Conservation (phyloP, 495 filamentous ascomycete species). For the Trichoderma erinaceum region DNA sequence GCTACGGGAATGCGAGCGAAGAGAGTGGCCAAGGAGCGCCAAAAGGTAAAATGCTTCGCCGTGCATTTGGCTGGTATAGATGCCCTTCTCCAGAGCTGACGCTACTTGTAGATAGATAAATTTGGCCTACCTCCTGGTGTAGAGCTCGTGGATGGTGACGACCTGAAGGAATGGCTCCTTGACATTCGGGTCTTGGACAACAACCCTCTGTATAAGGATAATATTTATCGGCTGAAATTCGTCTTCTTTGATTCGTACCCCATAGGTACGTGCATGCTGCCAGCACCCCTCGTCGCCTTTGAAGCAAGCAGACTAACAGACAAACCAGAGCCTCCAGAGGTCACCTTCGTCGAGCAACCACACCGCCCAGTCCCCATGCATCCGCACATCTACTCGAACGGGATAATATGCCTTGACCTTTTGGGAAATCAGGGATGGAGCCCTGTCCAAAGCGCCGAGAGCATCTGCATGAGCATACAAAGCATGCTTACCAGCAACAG, state of each 20-base stretch:
- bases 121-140: conserved; percentile 62
- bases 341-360: conserved; percentile 67
- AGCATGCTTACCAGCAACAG: conserved; percentile 95
- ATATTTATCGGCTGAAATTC: conserved; percentile 83
- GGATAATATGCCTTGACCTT: conserved; percentile 95
- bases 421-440: conserved; percentile 85
- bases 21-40: conserved; percentile 7
- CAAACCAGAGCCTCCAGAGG: conserved; percentile 72
- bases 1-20: conserved; percentile 19
- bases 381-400: conserved; percentile 96
- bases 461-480: conserved; percentile 94
- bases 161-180: conserved; percentile 85
- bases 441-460: conserved; percentile 94
- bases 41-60: conserved; percentile 18
- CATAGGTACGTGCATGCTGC: conserved; percentile 57
- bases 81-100: neutral
- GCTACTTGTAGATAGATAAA: conserved; percentile 42
- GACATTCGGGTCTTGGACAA: conserved; percentile 86
- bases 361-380: conserved; percentile 84
- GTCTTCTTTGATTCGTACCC: conserved; percentile 78
- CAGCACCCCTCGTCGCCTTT: neutral
- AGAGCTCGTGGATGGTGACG: conserved; percentile 57
- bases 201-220: conserved; percentile 79
- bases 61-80: neutral
- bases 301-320: conserved; percentile 18